A percentile compares a stretch with the other conserved stretches of the same genome.
These are phyloP conservation scores for Sphaerulina musiva DNA, from an alignment of 2,329 filamentous ascomycete species.

Conservation along the genomic window DNA sequence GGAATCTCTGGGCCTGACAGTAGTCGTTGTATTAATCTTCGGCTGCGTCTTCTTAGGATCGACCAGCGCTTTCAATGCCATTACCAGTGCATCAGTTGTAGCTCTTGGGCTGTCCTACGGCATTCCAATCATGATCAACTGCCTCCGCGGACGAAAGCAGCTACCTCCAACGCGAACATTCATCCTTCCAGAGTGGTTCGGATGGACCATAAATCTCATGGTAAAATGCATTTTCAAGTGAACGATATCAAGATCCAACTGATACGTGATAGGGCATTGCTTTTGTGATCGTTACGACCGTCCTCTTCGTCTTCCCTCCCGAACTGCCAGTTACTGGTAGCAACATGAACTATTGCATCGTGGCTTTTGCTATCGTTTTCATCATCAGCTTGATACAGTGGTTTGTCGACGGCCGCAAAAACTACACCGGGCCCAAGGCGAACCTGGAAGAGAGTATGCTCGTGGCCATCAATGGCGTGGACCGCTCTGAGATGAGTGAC, in stretches of 20 bases:
- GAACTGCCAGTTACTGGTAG: slow-evolving; percentile 55
- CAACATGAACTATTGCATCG: slow-evolving; percentile 63
- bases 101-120: slow-evolving; percentile 66
- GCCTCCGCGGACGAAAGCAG: slow-evolving; percentile 58
- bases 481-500: slow-evolving; percentile 13
- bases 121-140: slow-evolving; percentile 65
- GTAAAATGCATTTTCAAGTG: neutral
- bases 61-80: slow-evolving; percentile 35
- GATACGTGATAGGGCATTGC: slow-evolving; percentile 44
- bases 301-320: slow-evolving; percentile 70
- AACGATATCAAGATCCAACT: neutral
- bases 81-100: slow-evolving; percentile 53
- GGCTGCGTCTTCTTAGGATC: slow-evolving; percentile 36
- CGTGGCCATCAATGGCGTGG: slow-evolving; percentile 22
- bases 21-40: slow-evolving; percentile 31
- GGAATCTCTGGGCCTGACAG: slow-evolving; percentile 31
- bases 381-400: slow-evolving; percentile 53
- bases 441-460: slow-evolving; percentile 29
- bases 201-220: slow-evolving; percentile 54
- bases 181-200: slow-evolving; percentile 48
- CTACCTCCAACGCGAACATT: slow-evolving; percentile 54
- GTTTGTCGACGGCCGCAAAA: slow-evolving; percentile 56
- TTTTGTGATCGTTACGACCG: slow-evolving; percentile 64
- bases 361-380: slow-evolving; percentile 53
- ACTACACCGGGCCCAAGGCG: slow-evolving; percentile 48